A percentile compares a stretch with the other conserved stretches of the same genome.
phyloP scores from a whole-genome alignment of 305 asterid genomes.

The Fraxinus sp. region DNA sequence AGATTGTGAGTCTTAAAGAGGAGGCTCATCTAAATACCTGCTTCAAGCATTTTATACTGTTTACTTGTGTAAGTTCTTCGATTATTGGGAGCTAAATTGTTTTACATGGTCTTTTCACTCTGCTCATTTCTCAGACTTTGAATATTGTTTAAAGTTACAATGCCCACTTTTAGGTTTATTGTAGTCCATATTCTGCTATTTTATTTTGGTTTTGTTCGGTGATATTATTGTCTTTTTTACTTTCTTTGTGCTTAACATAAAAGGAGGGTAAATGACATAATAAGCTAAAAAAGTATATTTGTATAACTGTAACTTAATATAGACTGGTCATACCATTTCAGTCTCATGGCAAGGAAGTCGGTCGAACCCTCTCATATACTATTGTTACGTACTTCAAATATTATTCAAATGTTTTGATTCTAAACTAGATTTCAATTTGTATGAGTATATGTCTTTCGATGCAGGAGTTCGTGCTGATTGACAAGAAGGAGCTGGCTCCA shows the following conservation, averaged over 20 bases:
- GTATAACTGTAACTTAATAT: neutral
- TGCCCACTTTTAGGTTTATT: neutral
- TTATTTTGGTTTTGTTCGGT: neutral
- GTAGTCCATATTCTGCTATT: neutral
- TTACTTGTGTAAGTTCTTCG: conserved; percentile 66
- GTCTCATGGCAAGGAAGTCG: neutral
- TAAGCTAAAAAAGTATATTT: neutral
- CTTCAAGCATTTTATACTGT: conserved; percentile 92
- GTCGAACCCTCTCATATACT: neutral
- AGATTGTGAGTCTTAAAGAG: conserved; percentile 93
- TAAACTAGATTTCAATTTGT: neutral
- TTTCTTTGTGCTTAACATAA: neutral
- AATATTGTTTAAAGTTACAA: neutral
- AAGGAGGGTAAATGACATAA: neutral
- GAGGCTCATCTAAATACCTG: conserved; percentile 98
- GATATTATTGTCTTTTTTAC: neutral
- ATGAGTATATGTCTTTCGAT: neutral
- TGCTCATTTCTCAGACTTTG: neutral
- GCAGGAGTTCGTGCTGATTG: conserved; percentile 93
- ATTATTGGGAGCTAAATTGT: neutral
- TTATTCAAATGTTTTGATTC: neutral
- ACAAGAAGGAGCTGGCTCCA: conserved; percentile 97
- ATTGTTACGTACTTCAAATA: neutral
- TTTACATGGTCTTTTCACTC: neutral
- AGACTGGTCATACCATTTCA: neutral